phyloP scores from a whole-genome alignment of 1,284 basidiomycete species.

The Pascua sp. region DNA sequence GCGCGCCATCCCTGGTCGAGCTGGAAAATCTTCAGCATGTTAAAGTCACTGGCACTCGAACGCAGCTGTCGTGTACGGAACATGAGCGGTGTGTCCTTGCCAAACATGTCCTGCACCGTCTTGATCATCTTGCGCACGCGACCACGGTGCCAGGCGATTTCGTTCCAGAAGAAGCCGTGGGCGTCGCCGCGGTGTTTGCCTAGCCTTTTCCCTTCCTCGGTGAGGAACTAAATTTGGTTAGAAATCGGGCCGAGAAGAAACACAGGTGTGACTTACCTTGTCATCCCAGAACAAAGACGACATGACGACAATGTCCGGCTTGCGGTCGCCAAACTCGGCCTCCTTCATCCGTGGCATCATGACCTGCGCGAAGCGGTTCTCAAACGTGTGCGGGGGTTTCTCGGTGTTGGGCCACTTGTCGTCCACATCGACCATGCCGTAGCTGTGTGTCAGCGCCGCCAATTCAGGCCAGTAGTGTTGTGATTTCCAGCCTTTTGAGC shows the following conservation, averaged over 20 bases:
- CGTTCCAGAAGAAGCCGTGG: conserved; percentile 20
- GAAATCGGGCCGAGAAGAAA: neutral
- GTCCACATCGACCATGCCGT: conserved; percentile 25
- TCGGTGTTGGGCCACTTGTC: conserved; percentile 13
- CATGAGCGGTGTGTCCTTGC: conserved; percentile 18
- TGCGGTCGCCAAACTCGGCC: conserved; percentile 8
- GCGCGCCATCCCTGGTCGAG: conserved; percentile 25
- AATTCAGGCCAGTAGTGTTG: too few relatives aligned
- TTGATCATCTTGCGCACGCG: conserved; percentile 17
- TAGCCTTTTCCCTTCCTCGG: neutral
- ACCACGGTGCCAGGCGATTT: conserved; percentile 23
- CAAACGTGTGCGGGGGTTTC: conserved; percentile 16
- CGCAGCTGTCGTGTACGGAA: conserved; percentile 24
- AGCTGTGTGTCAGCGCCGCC: conserved; percentile 5
- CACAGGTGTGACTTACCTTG: conserved; percentile 12
- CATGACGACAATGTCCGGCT: conserved; percentile 16
- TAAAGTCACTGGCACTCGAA: conserved; percentile 3
- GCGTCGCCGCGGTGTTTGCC: conserved; percentile 3
- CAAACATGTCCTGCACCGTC: conserved; percentile 7
- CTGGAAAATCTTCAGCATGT: conserved; percentile 25
- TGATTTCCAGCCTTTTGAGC: neutral
- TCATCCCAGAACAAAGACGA: conserved; percentile 27
- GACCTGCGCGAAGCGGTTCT: conserved; percentile 16
- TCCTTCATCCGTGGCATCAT: conserved; percentile 16
- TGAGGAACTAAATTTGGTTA: neutral